phyloP scores from a whole-genome alignment of 768 basidiomycete species.

The Chlorophyllum brunneum region DNA sequence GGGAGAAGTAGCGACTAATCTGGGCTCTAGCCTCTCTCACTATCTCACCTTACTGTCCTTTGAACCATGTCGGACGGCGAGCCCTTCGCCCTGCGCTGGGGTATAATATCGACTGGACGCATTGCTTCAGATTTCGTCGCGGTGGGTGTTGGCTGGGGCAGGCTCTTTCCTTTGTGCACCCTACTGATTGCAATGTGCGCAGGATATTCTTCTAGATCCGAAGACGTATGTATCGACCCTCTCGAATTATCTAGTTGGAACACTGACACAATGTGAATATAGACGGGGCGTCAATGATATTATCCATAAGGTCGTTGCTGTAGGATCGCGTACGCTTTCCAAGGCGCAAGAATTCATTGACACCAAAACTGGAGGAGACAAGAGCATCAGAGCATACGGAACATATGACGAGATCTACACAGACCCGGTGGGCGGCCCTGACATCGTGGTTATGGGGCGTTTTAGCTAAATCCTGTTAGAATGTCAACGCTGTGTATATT shows the following conservation, averaged over 20 bases:
- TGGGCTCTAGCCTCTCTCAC: not conserved
- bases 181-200: not conserved
- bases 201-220: slow-evolving; percentile 79
- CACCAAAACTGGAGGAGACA: slow-evolving; percentile 43
- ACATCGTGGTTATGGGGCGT: not conserved
- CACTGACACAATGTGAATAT: not conserved
- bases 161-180: not conserved
- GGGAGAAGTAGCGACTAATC: not conserved
- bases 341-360: slow-evolving; percentile 72
- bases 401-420: slow-evolving; percentile 71
- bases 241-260: not conserved
- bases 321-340: slow-evolving; percentile 70
- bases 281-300: slow-evolving; percentile 70
- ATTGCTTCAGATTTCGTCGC: slow-evolving; percentile 69
- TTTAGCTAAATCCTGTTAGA: slow-evolving; percentile 27
- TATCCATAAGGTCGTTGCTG: slow-evolving; percentile 63
- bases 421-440: slow-evolving; percentile 46
- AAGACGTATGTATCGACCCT: slow-evolving; percentile 40
- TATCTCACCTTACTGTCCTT: not conserved
- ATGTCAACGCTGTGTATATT: slow-evolving; percentile 69
- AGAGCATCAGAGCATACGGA: slow-evolving; percentile 63
- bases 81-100: slow-evolving; percentile 64
- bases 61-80: slow-evolving; percentile 27
- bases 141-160: slow-evolving; percentile 31
- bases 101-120: slow-evolving; percentile 79